Base-by-base conservation (phyloP, 2,329 filamentous ascomycete species). In the Cytospora mali region DNA sequence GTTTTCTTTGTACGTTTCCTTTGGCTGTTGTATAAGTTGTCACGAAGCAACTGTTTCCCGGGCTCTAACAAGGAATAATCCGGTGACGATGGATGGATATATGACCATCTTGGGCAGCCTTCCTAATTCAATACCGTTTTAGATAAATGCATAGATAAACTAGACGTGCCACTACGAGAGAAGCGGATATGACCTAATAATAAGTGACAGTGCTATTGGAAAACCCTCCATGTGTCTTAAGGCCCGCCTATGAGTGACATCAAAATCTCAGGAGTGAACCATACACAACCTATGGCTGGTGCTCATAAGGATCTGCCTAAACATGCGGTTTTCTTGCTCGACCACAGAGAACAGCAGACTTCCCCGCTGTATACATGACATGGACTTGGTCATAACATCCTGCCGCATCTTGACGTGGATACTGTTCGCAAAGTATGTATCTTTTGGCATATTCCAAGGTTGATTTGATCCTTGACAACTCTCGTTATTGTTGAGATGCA, bases 81-180 rank as follows among this genome's bases (percentile, higher is more conserved):
- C 54, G 58, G 51, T 54, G 35, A 28, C 48, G 52, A 59, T 46
- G 58, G 50, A 42, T 60, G 27, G 58, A 60, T 54, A n/a, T 60
- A 27, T 54, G 35, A 35, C 50, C 58, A 49, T 54, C 21, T 48
- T 35, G 35, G 28, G 50, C 27, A 25, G 28, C 27, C 49, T 42
- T 54, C n/a, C 33, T 60, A 16, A 21, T 53, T 54, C 28, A 39
- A 23, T 42, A 49, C 50, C 48, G 58, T 51, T 23, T 51, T 54
- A 54, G n/a, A 39, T 39, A n/a, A 18, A 54, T 33, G 27, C 51
- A 54, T 33, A 42, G 53, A 31, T 60, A 60, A 50, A 60, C 58
- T 54, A 60, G 58, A 60, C 31, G 50, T 28, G 58, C 35, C 33
- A 35, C 46, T n/a, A 25, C 21, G 39, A 27, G 39, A 21, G 23